Percentiles rank a stretch among this genome's conserved stretches.
phyloP scores from a whole-genome alignment of 768 basidiomycete genomes.

The Mycena polygramma region DNA sequence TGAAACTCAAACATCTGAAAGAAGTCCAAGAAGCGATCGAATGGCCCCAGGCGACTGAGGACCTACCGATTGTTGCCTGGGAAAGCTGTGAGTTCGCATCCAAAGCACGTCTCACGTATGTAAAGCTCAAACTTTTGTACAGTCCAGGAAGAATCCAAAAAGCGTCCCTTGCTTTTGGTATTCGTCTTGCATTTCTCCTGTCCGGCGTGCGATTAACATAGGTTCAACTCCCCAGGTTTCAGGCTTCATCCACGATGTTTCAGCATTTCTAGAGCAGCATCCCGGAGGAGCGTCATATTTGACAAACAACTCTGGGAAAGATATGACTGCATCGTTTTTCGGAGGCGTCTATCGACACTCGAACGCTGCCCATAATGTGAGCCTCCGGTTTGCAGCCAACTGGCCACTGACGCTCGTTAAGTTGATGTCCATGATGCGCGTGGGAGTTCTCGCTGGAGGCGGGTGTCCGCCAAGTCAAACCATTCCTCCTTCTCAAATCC shows the following conservation, averaged over 20 bases:
- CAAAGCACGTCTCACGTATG: constrained; percentile 4
- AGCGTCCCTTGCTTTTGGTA: constrained; percentile 72
- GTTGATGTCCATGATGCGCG: constrained; percentile 63
- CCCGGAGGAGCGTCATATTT: constrained; percentile 82
- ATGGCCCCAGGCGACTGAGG: constrained; percentile 71
- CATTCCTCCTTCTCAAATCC: constrained; percentile 33
- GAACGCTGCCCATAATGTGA: constrained; percentile 67
- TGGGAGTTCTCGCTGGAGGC: constrained; percentile 60
- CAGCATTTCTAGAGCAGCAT: constrained; percentile 79
- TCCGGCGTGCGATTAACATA: background rate
- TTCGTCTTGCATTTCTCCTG: background rate
- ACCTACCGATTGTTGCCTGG: constrained; percentile 86
- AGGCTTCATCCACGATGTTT: constrained; percentile 90
- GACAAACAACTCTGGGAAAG: constrained; percentile 75
- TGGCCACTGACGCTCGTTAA: constrained; percentile 19
- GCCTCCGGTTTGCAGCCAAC: constrained; percentile 29
- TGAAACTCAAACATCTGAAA: constrained; percentile 85
- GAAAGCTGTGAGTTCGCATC: constrained; percentile 72
- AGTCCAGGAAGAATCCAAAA: constrained; percentile 79
- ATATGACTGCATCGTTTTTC: constrained; percentile 88
- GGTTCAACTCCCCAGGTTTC: constrained; percentile 53
- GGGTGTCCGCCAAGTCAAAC: constrained; percentile 25
- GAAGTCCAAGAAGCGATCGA: constrained; percentile 68
- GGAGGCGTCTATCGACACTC: constrained; percentile 81
- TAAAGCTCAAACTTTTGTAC: constrained; percentile 2